Evolutionary conservation across 1,284 basidiomycete species (phyloP), one percentile per base, ranked within the genome.

Genomic region (Austroboletus novae-zelandiae): DNA sequence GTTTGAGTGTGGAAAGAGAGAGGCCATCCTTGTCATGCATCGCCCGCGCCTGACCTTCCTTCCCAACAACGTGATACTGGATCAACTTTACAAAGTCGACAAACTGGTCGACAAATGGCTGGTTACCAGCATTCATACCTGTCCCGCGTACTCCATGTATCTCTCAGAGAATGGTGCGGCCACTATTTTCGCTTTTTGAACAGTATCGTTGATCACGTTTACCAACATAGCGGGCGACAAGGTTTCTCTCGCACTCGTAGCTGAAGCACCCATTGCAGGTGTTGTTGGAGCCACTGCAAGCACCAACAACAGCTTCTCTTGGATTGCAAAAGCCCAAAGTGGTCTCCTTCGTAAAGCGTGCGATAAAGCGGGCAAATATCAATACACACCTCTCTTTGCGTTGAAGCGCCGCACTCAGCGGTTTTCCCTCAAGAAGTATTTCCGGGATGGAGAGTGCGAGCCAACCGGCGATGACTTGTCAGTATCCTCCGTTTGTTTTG

Each of bases 81-180:
- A 36, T 11, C 20, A 40, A 9, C 48, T 62, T n/a, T 58, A 56
- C 41, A 18, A 47, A 9, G 47, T 60, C 23, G 50, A 51, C 9
- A 43, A 46, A 20, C 48, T 60, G 3, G 35, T 39, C n/a, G 20
- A 51, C 27, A 61, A 59, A 37, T 43, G 42, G 14, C 42, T 62
- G 23, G 47, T 62, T 44, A 61, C 51, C 4, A 61, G 36, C n/a
- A 45, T 50, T 9, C 34, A 57, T n/a, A 29, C 32, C 1, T 61
- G 59, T n/a, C 47, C 61, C 8, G 58, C 53, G 2, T 63, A 54
- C 23, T 52, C 41, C 5, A 48, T 62, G 40, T 61, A 61, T n/a
- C 50, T 61, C 9, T 63, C 61, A 3, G 50, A 61, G 40, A 58
- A 43, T 18, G 35, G 59, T 61, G 35, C 4, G 45, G 2, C 15